Conservation (phyloP, 371 early-diverging fungal species). For the Mucor piriformis region DNA sequence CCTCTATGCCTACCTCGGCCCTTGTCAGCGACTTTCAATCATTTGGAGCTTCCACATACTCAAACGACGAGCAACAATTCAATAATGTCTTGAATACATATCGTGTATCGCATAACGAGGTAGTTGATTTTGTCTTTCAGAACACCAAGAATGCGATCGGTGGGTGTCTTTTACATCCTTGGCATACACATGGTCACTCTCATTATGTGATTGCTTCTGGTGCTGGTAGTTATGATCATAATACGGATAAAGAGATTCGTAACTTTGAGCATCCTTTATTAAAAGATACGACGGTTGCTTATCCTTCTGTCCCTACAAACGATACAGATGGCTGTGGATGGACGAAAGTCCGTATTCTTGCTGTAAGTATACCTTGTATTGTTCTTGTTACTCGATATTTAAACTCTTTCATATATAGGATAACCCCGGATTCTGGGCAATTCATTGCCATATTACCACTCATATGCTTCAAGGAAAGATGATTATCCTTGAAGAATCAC, state of each 20-base stretch:
- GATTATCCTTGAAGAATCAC: constrained; percentile 43
- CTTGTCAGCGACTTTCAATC: not conserved
- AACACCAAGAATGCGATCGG: constrained; percentile 20
- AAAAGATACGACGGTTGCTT: constrained; percentile 40
- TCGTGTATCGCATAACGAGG: constrained; percentile 28
- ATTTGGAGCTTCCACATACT: constrained; percentile 1
- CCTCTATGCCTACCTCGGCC: not conserved
- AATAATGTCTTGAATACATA: constrained; percentile 25
- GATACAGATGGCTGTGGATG: constrained; percentile 36
- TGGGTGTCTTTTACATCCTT: constrained; percentile 43
- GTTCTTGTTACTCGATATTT: not conserved
- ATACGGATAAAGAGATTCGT: constrained; percentile 22
- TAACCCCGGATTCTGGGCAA: constrained; percentile 55
- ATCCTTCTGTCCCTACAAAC: constrained; percentile 32
- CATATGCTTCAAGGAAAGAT: constrained; percentile 57
- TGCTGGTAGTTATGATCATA: constrained; percentile 37
- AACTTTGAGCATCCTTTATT: constrained; percentile 34
- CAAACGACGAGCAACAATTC: constrained; percentile 11
- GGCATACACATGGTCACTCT: constrained; percentile 54
- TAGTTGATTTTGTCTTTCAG: constrained; percentile 46
- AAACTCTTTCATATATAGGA: constrained; percentile 19
- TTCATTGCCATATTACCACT: constrained; percentile 54
- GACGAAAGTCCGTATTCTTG: constrained; percentile 41
- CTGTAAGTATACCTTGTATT: constrained; percentile 34
- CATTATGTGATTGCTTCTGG: constrained; percentile 47